phyloP scores from a whole-genome alignment of 768 basidiomycete species.

The Tephrocybe sp. region DNA sequence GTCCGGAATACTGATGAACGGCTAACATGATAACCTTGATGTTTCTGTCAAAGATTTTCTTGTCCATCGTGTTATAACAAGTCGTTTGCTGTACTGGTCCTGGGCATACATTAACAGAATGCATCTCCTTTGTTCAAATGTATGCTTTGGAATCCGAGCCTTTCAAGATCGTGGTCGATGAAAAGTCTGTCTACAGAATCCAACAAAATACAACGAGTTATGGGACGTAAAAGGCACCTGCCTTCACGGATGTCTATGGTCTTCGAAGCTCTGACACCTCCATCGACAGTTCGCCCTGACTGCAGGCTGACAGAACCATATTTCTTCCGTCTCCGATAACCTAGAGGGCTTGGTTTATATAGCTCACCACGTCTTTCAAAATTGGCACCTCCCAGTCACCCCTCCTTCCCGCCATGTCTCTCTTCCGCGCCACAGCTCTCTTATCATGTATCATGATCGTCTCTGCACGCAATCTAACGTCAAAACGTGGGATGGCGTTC shows the following conservation, averaged over 20 bases:
- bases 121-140: not conserved
- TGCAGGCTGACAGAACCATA: slow-evolving; percentile 23
- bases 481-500: slow-evolving; percentile 46
- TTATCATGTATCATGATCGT: slow-evolving; percentile 28
- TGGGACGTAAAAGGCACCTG: slow-evolving; percentile 8
- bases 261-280: slow-evolving; percentile 13
- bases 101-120: not conserved
- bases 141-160: not conserved
- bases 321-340: slow-evolving; percentile 19
- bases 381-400: slow-evolving; percentile 2
- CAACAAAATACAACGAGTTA: not conserved
- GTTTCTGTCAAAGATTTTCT: slow-evolving; percentile 6
- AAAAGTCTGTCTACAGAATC: not conserved
- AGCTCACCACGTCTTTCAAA: slow-evolving; percentile 5
- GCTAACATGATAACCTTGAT: slow-evolving; percentile 8
- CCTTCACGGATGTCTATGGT: slow-evolving; percentile 1
- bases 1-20: slow-evolving; percentile 7
- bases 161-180: not conserved
- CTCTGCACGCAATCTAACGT: slow-evolving; percentile 30
- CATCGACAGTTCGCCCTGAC: slow-evolving; percentile 37
- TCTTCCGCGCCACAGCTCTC: slow-evolving; percentile 20
- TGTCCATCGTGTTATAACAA: not conserved
- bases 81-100: not conserved
- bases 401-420: slow-evolving; percentile 23
- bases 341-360: slow-evolving; percentile 10